Evolutionary conservation across 2,329 filamentous ascomycete species (phyloP).

Genomic region (Purpureocillium takamizusanense): DNA sequence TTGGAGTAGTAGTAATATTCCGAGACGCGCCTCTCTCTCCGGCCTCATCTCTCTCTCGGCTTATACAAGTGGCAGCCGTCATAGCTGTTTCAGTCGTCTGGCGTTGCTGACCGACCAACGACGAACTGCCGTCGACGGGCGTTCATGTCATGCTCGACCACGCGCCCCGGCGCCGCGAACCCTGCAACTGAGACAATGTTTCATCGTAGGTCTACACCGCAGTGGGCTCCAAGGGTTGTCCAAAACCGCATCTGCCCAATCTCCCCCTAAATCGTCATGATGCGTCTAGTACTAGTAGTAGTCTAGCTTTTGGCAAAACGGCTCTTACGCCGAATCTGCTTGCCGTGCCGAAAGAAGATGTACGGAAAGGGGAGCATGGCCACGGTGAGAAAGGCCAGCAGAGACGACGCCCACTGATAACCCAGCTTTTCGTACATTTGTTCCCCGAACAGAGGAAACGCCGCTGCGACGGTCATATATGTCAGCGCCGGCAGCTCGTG

Average conservation of each 20-base stretch:
- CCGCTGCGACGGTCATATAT: slow-evolving; percentile 39
- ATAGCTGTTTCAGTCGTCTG: no score
- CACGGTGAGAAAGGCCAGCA: slow-evolving; percentile 53
- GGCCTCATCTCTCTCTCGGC: no score
- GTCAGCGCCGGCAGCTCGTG: no score
- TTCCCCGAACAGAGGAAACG: slow-evolving; percentile 66
- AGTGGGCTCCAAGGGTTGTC: background rate
- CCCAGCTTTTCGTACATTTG: slow-evolving; percentile 65
- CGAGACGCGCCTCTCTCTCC: no score
- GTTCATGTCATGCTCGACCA: no score
- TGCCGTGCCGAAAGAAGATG: slow-evolving; percentile 53
- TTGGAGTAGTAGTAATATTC: no score
- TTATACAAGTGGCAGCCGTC: no score
- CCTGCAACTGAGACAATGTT: background rate
- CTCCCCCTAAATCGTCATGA: no score
- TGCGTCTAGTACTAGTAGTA: no score
- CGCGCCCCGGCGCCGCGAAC: background rate
- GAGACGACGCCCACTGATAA: slow-evolving; percentile 58
- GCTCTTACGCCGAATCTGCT: slow-evolving; percentile 44
- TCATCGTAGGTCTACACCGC: background rate
- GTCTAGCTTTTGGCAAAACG: slow-evolving; percentile 38
- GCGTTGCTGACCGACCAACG: no score
- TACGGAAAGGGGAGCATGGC: slow-evolving; percentile 57
- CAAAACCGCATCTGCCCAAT: no score
- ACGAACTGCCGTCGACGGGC: no score